Percentiles rank a stretch among this genome's conserved stretches.
These are phyloP conservation scores for Mortierella hygrophila DNA, from an alignment of 192 early-diverging fungal genomes.

Conservation along the genomic window DNA sequence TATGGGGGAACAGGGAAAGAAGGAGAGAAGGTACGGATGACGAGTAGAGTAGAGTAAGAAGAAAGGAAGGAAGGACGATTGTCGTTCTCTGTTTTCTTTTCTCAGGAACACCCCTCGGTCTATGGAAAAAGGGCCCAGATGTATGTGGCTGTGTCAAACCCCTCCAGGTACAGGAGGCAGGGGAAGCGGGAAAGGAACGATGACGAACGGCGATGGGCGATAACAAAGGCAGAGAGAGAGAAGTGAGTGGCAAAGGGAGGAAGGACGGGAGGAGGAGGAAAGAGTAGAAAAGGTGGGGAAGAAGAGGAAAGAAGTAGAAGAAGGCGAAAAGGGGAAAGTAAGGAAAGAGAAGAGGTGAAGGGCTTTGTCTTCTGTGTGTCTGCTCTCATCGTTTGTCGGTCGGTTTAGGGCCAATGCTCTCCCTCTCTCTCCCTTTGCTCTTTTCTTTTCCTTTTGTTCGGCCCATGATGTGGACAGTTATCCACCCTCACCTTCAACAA, in stretches of 20 bases:
- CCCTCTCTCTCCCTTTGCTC: background rate
- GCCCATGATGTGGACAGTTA: background rate
- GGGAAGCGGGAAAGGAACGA: background rate
- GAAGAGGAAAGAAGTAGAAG: background rate
- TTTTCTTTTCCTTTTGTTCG: background rate
- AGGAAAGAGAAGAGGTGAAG: background rate
- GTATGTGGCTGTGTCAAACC: background rate
- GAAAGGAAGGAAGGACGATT: background rate
- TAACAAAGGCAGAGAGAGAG: background rate
- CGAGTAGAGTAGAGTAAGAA: too few species aligned
- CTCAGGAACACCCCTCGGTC: constrained; percentile 1
- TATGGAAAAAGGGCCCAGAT: background rate
- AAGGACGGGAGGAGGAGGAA: background rate
- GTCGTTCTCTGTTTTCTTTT: background rate
- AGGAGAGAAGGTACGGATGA: background rate
- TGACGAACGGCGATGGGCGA: background rate
- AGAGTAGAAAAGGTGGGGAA: background rate
- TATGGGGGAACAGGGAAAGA: background rate
- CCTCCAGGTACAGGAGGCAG: background rate
- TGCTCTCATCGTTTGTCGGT: background rate
- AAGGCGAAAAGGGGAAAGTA: background rate
- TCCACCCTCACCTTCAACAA: background rate
- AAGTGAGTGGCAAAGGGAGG: background rate
- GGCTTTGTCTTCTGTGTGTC: background rate
- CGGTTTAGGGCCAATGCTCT: background rate